Evolutionary conservation across 345 rosid species (phyloP), one percentile per base, ranked within the genome.

Genomic region (Geranium rotundifolium): DNA sequence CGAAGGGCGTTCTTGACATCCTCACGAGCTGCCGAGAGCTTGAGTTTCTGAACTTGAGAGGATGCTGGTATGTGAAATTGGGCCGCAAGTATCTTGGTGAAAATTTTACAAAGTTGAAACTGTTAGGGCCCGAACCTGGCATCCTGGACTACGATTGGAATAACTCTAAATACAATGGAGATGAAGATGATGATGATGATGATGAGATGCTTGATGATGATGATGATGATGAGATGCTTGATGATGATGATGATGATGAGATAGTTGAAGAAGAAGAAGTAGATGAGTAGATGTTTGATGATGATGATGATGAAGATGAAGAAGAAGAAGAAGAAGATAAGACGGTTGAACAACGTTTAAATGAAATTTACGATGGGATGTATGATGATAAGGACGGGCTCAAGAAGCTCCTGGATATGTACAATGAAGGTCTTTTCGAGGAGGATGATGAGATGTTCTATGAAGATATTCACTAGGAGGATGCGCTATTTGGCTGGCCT

Each of bases 51-150:
- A 92, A 91, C 66, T 72, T 87, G 73, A 83, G 95, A 77, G 98
- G 98, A 4, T 87, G 98, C 69, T 87, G 95, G 91, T 77, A 84
- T 59, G 96, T 83, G 54, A 81, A 79, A 54, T 80, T 89, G 0
- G 90, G 82, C 39, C 72, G 71, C 62, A 77, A 81, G 65, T 75
- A 86, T 70, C 66, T 88, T 56, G 77, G 77, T 61, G 96, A 82
- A 30, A 89, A 82, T 57, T 81, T 78, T 65, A 90, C 96, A 1
- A 82, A 79, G 50, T 52, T 91, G 76, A 82, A 84, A 67, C 82
- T 89, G 14, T 64, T 86, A 69, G 95, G 98, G 13, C 98, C 96
- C 17, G 63, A 56, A 1, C 80, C 86, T 19, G 75, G 66, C 41
- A 96, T 82, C 19, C 76, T 78, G 71, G 74, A 77, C 79, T 23